phyloP scores from a whole-genome alignment of 306 rosid genomes.

The Morella rubra region DNA sequence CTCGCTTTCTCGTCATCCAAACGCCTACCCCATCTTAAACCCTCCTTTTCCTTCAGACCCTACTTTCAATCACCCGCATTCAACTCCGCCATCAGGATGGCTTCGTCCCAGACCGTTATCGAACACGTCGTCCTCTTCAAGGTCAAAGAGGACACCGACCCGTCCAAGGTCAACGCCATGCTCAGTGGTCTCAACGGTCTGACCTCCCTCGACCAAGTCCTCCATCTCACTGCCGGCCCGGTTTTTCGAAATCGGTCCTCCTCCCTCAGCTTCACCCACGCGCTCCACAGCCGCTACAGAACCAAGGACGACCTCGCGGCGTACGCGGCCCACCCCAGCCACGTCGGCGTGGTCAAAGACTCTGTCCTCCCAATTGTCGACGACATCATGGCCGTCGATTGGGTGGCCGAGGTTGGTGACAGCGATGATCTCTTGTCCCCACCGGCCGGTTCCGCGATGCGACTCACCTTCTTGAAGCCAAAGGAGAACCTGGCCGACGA shows the following conservation, averaged over 20 bases:
- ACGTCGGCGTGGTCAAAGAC: constrained; percentile 62
- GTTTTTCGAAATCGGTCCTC: constrained; percentile 64
- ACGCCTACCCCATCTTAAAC: constrained; percentile 14
- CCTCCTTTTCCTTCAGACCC: constrained; percentile 21
- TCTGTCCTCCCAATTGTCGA: constrained; percentile 71
- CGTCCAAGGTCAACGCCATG: constrained; percentile 60
- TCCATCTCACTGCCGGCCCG: constrained; percentile 66
- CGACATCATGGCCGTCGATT: constrained; percentile 90
- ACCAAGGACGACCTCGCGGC: constrained; percentile 61
- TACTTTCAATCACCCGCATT: constrained; percentile 1
- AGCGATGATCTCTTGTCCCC: constrained; percentile 17
- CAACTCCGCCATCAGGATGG: constrained; percentile 24
- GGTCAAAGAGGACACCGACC: constrained; percentile 69
- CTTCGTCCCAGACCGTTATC: constrained; percentile 41
- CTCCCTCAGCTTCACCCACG: constrained; percentile 66
- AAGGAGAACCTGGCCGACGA: constrained; percentile 51
- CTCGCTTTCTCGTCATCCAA: constrained; percentile 28
- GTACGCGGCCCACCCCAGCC: constrained; percentile 64
- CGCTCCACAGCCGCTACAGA: constrained; percentile 78
- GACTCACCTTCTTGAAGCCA: constrained; percentile 61
- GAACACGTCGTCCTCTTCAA: constrained; percentile 90
- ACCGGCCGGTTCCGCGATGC: constrained; percentile 55
- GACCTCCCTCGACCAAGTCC: constrained; percentile 56
- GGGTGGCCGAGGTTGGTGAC: constrained; percentile 46
- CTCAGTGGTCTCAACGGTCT: constrained; percentile 52